These are phyloP conservation scores for Sugiyamaella castrensis DNA, from an alignment of 1,139 yeast species.

Conservation along the genomic window DNA sequence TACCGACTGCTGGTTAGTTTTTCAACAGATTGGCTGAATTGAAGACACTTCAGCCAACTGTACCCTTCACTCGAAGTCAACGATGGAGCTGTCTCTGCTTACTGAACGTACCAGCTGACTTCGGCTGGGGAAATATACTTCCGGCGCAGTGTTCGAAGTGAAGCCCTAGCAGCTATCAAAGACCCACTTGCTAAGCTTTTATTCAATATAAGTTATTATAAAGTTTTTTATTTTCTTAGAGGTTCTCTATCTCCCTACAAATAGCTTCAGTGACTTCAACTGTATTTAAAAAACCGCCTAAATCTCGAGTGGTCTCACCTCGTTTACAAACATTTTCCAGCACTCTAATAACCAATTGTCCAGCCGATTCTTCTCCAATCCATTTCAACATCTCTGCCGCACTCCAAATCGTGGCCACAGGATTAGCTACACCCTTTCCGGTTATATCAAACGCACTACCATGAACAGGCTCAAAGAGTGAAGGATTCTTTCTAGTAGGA, in stretches of 20 bases:
- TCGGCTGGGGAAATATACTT: no score
- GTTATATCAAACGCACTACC: constrained; percentile 98
- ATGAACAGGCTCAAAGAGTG: constrained; percentile 97
- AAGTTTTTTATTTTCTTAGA: neutral
- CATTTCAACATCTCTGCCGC: constrained; percentile 8
- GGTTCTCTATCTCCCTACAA: no score
- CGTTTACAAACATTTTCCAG: constrained; percentile 4
- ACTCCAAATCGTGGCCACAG: constrained; percentile 58
- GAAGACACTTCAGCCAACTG: no score
- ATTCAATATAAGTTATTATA: neutral
- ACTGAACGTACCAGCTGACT: no score
- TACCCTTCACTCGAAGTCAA: no score
- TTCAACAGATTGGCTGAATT: no score
- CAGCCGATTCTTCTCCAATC: constrained; percentile 5
- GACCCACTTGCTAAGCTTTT: no score
- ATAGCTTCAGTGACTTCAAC: neutral
- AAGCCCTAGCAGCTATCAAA: no score
- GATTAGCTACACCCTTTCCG: constrained; percentile 96
- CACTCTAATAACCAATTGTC: constrained; percentile 1
- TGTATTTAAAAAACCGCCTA: constrained; percentile 4
- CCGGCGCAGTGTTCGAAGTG: no score
- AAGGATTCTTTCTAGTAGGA: constrained; percentile 60
- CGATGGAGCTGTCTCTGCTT: no score
- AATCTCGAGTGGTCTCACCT: constrained; percentile 4
- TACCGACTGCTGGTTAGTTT: no score